Evolutionary conservation across 202 grass and related monocot genomes (phyloP).

Genomic region (Cymbopogon flexuosus): DNA sequence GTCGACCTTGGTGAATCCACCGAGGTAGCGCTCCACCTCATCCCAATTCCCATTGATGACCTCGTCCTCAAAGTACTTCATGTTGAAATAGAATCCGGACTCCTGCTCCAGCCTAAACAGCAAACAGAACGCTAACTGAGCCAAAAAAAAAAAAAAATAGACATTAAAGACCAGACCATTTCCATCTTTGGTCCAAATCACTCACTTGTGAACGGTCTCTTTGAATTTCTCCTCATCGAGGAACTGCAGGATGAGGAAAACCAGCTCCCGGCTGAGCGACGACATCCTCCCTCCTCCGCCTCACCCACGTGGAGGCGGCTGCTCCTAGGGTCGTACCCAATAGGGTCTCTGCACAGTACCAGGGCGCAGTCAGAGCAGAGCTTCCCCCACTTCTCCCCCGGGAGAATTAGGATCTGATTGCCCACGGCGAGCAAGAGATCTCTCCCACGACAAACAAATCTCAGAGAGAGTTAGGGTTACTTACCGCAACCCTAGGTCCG

Average conservation of each 20-base stretch:
- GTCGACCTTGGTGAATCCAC: constrained; percentile 94
- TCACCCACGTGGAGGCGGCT: constrained; percentile 36
- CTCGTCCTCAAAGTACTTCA: constrained; percentile 96
- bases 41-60: constrained; percentile 93
- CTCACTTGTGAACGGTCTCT: constrained; percentile 89
- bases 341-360: constrained; percentile 19
- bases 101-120: constrained; percentile 81
- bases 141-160: not conserved
- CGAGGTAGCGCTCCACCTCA: constrained; percentile 80
- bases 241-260: constrained; percentile 97
- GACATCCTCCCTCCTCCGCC: constrained; percentile 57
- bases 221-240: constrained; percentile 99
- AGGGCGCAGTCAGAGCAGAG: not conserved
- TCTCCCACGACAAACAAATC: constrained; percentile 26
- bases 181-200: not conserved
- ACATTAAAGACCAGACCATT: no score
- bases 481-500: constrained; percentile 28
- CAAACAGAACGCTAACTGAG: not conserved
- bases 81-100: constrained; percentile 98
- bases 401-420: not conserved
- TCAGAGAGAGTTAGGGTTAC: constrained; percentile 31
- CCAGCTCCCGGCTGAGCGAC: constrained; percentile 88
- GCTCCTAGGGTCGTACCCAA: constrained; percentile 12
- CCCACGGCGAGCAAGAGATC: not conserved
- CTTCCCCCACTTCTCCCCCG: not conserved